Conservation (phyloP, 148 eudicot species). For the Rhododendron williamsianum region DNA sequence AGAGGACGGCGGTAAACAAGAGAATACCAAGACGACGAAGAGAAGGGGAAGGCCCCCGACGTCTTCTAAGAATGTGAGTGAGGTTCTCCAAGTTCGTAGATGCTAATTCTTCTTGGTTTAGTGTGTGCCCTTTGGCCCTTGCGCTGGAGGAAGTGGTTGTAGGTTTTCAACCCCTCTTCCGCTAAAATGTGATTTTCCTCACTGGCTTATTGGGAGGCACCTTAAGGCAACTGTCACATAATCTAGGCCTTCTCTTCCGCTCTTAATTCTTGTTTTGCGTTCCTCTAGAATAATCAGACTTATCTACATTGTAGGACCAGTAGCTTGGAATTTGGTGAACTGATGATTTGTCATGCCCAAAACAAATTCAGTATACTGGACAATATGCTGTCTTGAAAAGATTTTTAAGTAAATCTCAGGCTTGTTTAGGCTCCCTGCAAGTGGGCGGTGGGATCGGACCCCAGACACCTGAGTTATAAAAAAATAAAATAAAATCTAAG, state of each 20-base stretch:
- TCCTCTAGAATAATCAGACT: neutral
- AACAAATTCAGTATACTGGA: neutral
- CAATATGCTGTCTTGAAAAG: neutral
- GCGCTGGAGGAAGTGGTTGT: neutral
- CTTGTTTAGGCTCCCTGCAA: neutral
- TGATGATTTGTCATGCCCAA: neutral
- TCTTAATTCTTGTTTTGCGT: neutral
- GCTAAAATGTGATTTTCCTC: neutral
- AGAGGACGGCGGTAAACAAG: conserved; percentile 24
- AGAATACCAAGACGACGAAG: conserved; percentile 39
- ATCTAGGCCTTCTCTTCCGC: neutral
- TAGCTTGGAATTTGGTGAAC: neutral
- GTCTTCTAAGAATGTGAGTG: conserved; percentile 58
- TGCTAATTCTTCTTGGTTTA: neutral
- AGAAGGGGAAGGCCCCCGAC: conserved; percentile 34
- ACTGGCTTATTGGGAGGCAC: neutral
- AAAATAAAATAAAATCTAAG: neutral
- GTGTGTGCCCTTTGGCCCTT: neutral
- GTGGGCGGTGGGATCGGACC: neutral
- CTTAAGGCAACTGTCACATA: neutral
- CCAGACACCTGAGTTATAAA: neutral
- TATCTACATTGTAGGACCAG: neutral
- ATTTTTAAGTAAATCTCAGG: neutral
- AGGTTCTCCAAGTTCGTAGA: neutral
- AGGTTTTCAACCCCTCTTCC: neutral